Evolutionary conservation across 129 eudicot genomes (phyloP).

Genomic region (Escallonia rubra): DNA sequence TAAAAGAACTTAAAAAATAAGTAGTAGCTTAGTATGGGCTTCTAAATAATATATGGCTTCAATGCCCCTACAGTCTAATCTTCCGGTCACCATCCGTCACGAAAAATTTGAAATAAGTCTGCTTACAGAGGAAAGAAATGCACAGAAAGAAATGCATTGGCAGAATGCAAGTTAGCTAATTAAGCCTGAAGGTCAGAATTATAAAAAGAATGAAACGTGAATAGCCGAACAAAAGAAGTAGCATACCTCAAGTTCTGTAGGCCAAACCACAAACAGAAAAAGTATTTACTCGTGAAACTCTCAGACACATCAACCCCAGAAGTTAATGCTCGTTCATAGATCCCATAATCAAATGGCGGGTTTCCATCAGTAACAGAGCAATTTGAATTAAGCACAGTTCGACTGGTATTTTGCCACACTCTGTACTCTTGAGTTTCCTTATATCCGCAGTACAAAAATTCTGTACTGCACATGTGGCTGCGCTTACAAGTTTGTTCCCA

Average conservation of each 20-base stretch:
- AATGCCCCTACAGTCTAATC: too few relatives aligned
- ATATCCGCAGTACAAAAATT: slow-evolving; percentile 53
- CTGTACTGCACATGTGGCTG: slow-evolving; percentile 31
- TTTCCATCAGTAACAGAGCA: slow-evolving; percentile 42
- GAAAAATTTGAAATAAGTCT: not conserved
- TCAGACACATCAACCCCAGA: slow-evolving; percentile 66
- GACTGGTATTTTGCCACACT: slow-evolving; percentile 47
- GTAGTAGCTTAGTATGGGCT: too few relatives aligned
- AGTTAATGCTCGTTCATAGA: slow-evolving; percentile 61
- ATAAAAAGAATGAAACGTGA: not conserved
- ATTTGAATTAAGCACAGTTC: slow-evolving; percentile 34
- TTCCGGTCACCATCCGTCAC: not conserved
- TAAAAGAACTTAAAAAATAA: too few relatives aligned
- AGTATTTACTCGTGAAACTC: slow-evolving; percentile 52
- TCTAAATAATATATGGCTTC: too few relatives aligned
- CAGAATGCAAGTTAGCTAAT: not conserved
- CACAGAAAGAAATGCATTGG: not conserved
- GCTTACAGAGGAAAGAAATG: not conserved
- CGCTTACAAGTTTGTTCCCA: slow-evolving; percentile 62
- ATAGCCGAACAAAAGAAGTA: not conserved
- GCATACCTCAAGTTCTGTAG: slow-evolving; percentile 72
- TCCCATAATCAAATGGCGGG: slow-evolving; percentile 55
- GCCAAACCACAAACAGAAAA: slow-evolving; percentile 92
- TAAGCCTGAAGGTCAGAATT: not conserved
- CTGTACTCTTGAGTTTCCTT: slow-evolving; percentile 15